Conservation (phyloP, 345 rosid genomes). For the Lenwebbia sp. region DNA sequence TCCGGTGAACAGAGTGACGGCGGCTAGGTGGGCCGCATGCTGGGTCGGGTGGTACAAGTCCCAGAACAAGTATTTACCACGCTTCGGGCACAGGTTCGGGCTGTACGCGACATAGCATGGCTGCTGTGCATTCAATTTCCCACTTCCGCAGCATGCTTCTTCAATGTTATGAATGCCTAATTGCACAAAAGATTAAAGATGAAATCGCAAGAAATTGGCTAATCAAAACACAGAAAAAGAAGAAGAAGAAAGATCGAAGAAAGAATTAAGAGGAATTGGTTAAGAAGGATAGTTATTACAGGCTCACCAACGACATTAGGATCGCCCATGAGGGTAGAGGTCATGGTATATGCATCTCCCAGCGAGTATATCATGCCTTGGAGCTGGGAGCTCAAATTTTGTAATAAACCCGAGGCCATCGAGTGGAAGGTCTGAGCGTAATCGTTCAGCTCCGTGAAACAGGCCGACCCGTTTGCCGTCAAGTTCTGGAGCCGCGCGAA, state of each 20-base stretch:
- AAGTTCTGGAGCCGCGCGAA: not conserved
- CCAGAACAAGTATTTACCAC: constrained; percentile 1
- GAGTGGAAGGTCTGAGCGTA: constrained; percentile 1
- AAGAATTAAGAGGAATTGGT: not conserved
- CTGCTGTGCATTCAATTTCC: not conserved
- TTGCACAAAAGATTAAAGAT: not conserved
- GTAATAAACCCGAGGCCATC: not conserved
- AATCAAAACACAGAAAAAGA: not conserved
- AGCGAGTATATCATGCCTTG: constrained; percentile 3
- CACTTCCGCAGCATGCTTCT: constrained; percentile 6
- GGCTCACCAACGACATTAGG: not conserved
- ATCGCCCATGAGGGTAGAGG: not conserved
- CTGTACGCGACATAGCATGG: not conserved
- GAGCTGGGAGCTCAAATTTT: constrained; percentile 1
- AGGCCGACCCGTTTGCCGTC: not conserved
- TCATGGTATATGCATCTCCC: constrained; percentile 9
- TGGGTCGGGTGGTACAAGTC: constrained; percentile 11
- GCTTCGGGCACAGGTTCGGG: not conserved
- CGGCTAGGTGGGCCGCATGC: not conserved
- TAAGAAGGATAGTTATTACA: not conserved
- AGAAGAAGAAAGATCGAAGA: not conserved
- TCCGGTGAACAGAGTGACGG: not conserved
- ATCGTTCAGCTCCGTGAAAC: constrained; percentile 7
- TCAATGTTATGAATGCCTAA: not conserved
- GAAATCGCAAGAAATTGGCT: not conserved